These are phyloP conservation scores for Apiospora kogelbergensis DNA, from an alignment of 2,329 filamentous ascomycete species.

Conservation along the genomic window DNA sequence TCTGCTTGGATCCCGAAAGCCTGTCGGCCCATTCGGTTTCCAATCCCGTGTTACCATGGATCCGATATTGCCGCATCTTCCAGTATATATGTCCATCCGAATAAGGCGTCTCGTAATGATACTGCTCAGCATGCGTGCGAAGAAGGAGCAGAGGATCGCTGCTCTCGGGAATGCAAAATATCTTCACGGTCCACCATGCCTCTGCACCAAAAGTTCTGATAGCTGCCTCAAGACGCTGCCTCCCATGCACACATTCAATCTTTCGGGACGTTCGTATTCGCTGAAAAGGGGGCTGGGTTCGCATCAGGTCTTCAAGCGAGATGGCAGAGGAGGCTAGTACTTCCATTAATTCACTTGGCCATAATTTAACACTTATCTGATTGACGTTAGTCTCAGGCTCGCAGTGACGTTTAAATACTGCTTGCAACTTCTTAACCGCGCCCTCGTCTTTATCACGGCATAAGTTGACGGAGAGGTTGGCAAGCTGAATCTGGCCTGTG, in stretches of 20 bases:
- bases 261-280: background rate
- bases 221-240: constrained; percentile 1
- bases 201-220: background rate
- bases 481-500: background rate
- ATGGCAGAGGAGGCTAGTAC: background rate
- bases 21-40: background rate
- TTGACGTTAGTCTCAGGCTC: background rate
- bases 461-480: background rate
- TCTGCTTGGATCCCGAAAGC: background rate
- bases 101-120: background rate
- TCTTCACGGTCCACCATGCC: constrained; percentile 7
- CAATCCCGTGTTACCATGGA: background rate
- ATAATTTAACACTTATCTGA: background rate
- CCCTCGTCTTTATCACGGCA: background rate
- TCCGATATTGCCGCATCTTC: background rate
- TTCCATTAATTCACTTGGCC: background rate
- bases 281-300: background rate
- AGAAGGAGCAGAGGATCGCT: background rate
- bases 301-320: background rate
- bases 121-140: background rate
- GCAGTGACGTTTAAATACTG: background rate
- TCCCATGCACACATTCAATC: background rate
- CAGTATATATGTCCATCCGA: background rate
- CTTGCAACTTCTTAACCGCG: background rate
- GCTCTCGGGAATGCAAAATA: constrained; percentile 1